Evolutionary conservation across 768 basidiomycete species (phyloP).

Genomic region (Lentinula raphanica): DNA sequence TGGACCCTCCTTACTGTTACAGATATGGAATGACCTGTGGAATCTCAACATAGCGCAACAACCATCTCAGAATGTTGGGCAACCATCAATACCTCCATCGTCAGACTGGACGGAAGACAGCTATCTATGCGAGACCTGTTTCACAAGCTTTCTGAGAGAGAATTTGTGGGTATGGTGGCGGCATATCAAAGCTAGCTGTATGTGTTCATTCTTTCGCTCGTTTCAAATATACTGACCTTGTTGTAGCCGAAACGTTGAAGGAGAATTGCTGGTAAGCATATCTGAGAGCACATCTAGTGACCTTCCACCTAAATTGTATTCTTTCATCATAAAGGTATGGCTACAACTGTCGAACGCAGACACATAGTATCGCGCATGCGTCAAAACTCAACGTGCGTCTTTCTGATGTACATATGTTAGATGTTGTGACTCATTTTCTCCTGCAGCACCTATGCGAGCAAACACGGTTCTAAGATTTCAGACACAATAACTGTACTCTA

Average conservation of each 20-base stretch:
- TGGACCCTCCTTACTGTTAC: neutral
- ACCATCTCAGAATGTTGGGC: neutral
- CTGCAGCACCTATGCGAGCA: neutral
- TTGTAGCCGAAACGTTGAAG: neutral
- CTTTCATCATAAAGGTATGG: neutral
- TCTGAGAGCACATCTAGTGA: too few relatives aligned
- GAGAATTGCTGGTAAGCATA: constrained; percentile 1
- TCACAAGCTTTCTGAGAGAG: constrained; percentile 5
- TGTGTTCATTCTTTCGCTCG: neutral
- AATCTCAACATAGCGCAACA: neutral
- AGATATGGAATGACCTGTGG: neutral
- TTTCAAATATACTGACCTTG: neutral
- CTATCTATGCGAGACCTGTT: constrained; percentile 9
- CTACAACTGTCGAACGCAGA: constrained; percentile 6
- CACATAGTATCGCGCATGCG: neutral
- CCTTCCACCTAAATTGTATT: too few relatives aligned
- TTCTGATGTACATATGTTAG: neutral
- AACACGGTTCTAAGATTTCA: too few relatives aligned
- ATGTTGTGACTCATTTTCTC: neutral
- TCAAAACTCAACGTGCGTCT: neutral
- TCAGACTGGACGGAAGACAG: neutral
- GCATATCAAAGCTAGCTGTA: neutral
- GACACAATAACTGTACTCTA: too few relatives aligned
- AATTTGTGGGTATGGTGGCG: constrained; percentile 9
- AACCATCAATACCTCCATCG: neutral